Evolutionary conservation across 257 asterid genomes (phyloP).

Genomic region (Solanum chilense): DNA sequence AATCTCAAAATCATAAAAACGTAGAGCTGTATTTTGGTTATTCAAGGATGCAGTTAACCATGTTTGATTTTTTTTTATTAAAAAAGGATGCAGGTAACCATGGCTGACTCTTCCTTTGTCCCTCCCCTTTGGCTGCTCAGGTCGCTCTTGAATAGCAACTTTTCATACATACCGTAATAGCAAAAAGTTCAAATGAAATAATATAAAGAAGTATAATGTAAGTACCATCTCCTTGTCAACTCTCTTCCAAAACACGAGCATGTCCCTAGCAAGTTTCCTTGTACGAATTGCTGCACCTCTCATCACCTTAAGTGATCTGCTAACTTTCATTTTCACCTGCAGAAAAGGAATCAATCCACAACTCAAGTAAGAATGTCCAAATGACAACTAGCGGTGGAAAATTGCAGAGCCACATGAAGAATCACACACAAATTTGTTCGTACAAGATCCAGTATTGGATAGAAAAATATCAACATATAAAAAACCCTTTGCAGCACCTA

Average conservation of each 20-base stretch:
- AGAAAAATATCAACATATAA: not conserved
- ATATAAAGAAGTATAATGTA: not conserved
- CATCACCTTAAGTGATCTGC: constrained; percentile 85
- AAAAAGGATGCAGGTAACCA: not conserved
- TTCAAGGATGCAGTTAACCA: not conserved
- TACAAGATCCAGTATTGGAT: not conserved
- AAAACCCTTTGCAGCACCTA: constrained; percentile 8
- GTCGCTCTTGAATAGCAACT: not conserved
- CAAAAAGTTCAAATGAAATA: not conserved
- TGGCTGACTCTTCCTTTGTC: not conserved
- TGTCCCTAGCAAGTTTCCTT: constrained; percentile 84
- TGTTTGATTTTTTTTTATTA: not conserved
- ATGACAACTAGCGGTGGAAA: not conserved
- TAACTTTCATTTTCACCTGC: constrained; percentile 90
- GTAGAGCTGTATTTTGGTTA: not conserved
- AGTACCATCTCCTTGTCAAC: constrained; percentile 98
- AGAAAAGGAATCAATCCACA: not conserved
- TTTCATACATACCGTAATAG: not conserved
- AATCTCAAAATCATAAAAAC: not conserved
- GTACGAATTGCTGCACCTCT: constrained; percentile 82
- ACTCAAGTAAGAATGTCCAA: not conserved
- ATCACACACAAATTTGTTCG: not conserved
- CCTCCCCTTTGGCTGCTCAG: not conserved
- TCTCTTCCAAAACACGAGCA: constrained; percentile 96
- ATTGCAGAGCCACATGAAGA: not conserved